Conservation (phyloP, 2,329 filamentous ascomycete genomes). For the Neonectria hederae region DNA sequence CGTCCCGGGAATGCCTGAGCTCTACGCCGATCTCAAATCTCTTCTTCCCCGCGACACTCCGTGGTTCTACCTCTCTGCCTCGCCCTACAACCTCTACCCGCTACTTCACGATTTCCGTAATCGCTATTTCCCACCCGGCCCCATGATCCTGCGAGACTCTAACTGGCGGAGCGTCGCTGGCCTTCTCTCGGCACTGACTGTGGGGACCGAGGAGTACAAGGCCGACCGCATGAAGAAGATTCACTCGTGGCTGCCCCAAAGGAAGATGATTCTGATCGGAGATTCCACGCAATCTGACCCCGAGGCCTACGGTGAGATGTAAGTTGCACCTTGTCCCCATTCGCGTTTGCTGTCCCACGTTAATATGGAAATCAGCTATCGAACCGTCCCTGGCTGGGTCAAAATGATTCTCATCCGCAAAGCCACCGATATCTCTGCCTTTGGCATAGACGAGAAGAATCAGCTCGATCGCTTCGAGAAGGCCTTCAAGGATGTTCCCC, state of each 20-base stretch:
- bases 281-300: conserved; percentile 94
- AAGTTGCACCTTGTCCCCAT: conserved; percentile 44
- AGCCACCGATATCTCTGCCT: conserved; percentile 75
- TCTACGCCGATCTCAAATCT: conserved; percentile 75
- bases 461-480: conserved; percentile 79
- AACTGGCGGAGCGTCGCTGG: conserved; percentile 87
- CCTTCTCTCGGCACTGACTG: conserved; percentile 79
- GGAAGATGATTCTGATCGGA: conserved; percentile 85
- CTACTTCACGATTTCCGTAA: conserved; percentile 82
- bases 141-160: conserved; percentile 84
- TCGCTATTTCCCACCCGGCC: conserved; percentile 77
- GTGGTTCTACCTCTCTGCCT: conserved; percentile 94
- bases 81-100: conserved; percentile 92
- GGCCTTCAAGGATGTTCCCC: conserved; percentile 81
- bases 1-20: conserved; percentile 82
- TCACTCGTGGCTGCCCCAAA: conserved; percentile 78
- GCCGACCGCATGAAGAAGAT: conserved; percentile 81
- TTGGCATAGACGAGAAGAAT: conserved; percentile 78
- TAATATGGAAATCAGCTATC: conserved; percentile 56
- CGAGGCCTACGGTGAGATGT: conserved; percentile 87
- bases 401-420: conserved; percentile 86
- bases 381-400: conserved; percentile 78
- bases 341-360: neutral
- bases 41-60: conserved; percentile 67
- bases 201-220: conserved; percentile 88